Evolutionary conservation across 306 rosid species (phyloP).

Genomic region (Astragalus glycyphyllos): DNA sequence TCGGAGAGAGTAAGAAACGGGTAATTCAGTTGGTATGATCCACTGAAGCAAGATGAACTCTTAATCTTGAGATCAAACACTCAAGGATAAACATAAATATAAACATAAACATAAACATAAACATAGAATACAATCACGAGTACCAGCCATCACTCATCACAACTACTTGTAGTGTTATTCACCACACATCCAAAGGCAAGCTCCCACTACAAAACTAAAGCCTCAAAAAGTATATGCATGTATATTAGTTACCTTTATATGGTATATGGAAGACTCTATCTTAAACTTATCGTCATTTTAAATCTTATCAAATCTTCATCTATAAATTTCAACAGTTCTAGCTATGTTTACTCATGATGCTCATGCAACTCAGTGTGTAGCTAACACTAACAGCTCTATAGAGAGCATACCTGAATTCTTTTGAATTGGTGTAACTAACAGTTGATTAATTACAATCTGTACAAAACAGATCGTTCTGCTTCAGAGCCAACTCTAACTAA

Average conservation of each 20-base stretch:
- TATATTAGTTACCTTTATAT: neutral
- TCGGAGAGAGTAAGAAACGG: too few species aligned
- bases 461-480: neutral
- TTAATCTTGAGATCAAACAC: conserved; percentile 18
- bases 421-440: neutral
- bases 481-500: neutral
- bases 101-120: neutral
- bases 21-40: neutral
- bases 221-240: conserved; percentile 11
- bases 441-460: conserved; percentile 10
- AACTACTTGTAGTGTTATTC: neutral
- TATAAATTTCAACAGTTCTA: conserved; percentile 8
- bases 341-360: neutral
- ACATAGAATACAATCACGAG: conserved; percentile 21
- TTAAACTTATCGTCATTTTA: neutral
- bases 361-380: neutral
- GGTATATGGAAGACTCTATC: conserved; percentile 11
- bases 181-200: conserved; percentile 22
- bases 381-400: neutral
- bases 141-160: conserved; percentile 7
- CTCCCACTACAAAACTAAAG: neutral
- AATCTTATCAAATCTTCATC: conserved; percentile 7
- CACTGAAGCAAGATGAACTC: neutral
- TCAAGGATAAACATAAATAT: neutral
- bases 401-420: neutral